Percentiles rank a stretch among this genome's conserved stretches.
Conservation (phyloP, 768 basidiomycete species). For the Rhodosporidiobolus odoratus region DNA sequence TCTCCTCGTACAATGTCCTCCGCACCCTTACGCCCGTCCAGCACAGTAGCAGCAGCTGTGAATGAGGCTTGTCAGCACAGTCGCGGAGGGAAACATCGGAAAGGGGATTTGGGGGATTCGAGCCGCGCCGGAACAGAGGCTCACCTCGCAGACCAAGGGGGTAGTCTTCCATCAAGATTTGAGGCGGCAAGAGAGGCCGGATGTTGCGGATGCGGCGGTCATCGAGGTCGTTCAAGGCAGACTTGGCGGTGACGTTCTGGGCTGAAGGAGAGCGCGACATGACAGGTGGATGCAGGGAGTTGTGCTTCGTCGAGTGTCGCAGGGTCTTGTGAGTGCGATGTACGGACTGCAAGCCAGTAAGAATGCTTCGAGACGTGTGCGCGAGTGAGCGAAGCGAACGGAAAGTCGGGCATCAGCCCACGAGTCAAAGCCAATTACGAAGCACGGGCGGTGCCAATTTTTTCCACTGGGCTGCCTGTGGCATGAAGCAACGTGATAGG, state of each 20-base stretch:
- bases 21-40: constrained; percentile 71
- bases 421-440: too few relatives aligned
- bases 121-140: constrained; percentile 3
- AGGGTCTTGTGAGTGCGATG: too few relatives aligned
- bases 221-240: constrained; percentile 36
- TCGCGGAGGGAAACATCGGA: too few relatives aligned
- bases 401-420: too few relatives aligned
- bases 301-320: too few relatives aligned
- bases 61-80: background rate
- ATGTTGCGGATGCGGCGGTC: constrained; percentile 37
- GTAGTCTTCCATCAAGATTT: constrained; percentile 56
- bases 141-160: constrained; percentile 42
- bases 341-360: too few relatives aligned
- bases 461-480: too few relatives aligned
- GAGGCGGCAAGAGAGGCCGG: constrained; percentile 41
- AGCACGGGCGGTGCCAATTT: too few relatives aligned
- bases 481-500: too few relatives aligned
- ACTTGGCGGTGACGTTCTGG: background rate
- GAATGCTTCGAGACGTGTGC: too few relatives aligned
- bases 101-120: background rate
- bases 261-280: background rate
- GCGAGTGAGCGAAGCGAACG: too few relatives aligned
- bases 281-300: background rate
- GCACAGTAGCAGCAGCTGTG: constrained; percentile 72
- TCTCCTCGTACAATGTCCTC: constrained; percentile 76